These are phyloP conservation scores for Vigna reflexopilosa DNA, from an alignment of 306 rosid species.

Conservation along the genomic window DNA sequence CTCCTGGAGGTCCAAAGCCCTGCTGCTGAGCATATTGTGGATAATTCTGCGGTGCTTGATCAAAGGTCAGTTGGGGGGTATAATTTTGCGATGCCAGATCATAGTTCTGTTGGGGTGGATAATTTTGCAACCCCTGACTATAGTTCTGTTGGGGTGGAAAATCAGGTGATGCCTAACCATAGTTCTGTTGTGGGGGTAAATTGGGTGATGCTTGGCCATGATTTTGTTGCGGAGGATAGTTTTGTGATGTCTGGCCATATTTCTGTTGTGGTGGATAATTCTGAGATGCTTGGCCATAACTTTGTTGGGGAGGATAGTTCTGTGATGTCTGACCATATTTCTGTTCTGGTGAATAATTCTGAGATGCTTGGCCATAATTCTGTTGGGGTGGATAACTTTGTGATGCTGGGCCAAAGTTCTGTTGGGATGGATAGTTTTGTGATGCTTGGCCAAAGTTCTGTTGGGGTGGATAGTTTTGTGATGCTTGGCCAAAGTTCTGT, in stretches of 20 bases:
- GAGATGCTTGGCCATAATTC: conserved; percentile 45
- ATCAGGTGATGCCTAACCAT: conserved; percentile 7
- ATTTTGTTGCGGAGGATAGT: conserved; percentile 30
- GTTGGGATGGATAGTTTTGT: conserved; percentile 42
- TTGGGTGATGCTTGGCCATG: conserved; percentile 47
- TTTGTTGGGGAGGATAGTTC: conserved; percentile 38
- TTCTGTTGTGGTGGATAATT: conserved; percentile 13
- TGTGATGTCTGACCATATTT: conserved; percentile 47
- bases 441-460: conserved; percentile 49
- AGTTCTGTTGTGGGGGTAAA: conserved; percentile 52
- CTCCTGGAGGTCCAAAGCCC: conserved; percentile 49
- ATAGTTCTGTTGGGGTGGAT: too few relatives aligned
- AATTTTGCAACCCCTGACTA: too few relatives aligned
- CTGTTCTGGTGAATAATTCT: conserved; percentile 52
- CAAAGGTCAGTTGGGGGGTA: conserved; percentile 44
- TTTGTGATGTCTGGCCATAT: conserved; percentile 24
- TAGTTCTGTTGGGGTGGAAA: too few relatives aligned
- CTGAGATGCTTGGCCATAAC: conserved; percentile 39
- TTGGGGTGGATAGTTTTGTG: conserved; percentile 40
- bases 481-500: conserved; percentile 53
- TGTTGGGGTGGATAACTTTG: conserved; percentile 32
- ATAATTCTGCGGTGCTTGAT: conserved; percentile 40
- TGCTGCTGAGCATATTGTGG: conserved; percentile 46
- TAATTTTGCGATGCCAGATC: conserved; percentile 33
- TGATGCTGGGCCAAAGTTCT: conserved; percentile 48